A percentile compares a stretch with the other conserved stretches of the same genome.
phyloP scores from a whole-genome alignment of 1,284 basidiomycete species.

The Ustilago crameri region DNA sequence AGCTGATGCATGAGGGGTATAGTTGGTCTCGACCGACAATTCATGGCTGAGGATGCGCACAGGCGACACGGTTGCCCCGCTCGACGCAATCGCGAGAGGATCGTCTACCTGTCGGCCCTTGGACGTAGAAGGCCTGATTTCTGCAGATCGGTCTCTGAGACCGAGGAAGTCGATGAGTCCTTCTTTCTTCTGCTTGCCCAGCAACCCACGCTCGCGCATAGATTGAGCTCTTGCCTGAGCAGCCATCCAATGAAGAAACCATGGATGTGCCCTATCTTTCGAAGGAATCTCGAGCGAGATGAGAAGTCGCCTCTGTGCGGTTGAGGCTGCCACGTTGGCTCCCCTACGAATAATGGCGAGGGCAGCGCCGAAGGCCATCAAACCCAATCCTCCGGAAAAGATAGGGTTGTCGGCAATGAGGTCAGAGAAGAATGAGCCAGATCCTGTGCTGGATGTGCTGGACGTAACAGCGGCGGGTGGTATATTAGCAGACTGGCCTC shows the following conservation, averaged over 20 bases:
- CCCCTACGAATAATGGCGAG: slow-evolving; percentile 68
- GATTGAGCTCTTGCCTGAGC: slow-evolving; percentile 69
- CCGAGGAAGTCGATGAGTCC: slow-evolving; percentile 59
- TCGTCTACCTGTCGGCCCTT: slow-evolving; percentile 20
- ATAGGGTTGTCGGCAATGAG: slow-evolving; percentile 60
- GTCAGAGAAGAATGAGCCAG: slow-evolving; percentile 30
- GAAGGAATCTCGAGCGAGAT: slow-evolving; percentile 96
- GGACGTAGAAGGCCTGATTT: background rate
- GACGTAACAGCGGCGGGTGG: background rate
- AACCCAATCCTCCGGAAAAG: slow-evolving; percentile 64
- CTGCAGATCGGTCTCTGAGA: slow-evolving; percentile 28
- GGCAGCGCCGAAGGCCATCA: slow-evolving; percentile 65
- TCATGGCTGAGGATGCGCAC: slow-evolving; percentile 74
- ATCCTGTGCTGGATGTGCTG: background rate
- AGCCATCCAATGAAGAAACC: slow-evolving; percentile 98
- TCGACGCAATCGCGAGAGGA: slow-evolving; percentile 68
- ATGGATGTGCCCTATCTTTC: slow-evolving; percentile 92
- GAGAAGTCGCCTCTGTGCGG: slow-evolving; percentile 87
- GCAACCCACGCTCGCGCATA: slow-evolving; percentile 55
- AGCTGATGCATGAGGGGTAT: slow-evolving; percentile 40
- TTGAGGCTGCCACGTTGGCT: slow-evolving; percentile 76
- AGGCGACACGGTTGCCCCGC: slow-evolving; percentile 68
- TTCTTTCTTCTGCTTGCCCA: slow-evolving; percentile 54
- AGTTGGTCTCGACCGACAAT: slow-evolving; percentile 87
- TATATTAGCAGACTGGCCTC: background rate